These are phyloP conservation scores for Pseudogymnoascus pannorum DNA, from an alignment of 2,329 filamentous ascomycete genomes.

Conservation along the genomic window DNA sequence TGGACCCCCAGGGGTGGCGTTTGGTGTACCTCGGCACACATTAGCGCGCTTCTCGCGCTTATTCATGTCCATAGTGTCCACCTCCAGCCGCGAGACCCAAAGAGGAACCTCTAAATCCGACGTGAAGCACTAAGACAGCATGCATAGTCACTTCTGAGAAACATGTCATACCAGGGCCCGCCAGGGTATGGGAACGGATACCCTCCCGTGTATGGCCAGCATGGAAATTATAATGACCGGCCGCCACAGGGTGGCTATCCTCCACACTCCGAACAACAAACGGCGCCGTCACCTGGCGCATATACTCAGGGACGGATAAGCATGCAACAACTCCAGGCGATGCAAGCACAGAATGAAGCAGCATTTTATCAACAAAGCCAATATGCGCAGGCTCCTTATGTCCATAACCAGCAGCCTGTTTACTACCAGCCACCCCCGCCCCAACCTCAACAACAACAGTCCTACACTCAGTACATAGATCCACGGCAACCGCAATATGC, in stretches of 20 bases:
- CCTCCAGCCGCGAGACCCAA: neutral
- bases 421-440: conserved; percentile 25
- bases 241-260: conserved; percentile 6
- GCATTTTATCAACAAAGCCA: conserved; percentile 12
- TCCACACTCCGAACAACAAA: conserved; percentile 11
- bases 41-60: neutral
- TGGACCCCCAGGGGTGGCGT: conserved; percentile 5
- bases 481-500: conserved; percentile 22
- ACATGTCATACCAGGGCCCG: conserved; percentile 25
- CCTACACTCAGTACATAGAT: conserved; percentile 27
- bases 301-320: conserved; percentile 14
- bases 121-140: neutral
- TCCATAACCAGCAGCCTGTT: conserved; percentile 23
- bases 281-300: conserved; percentile 9
- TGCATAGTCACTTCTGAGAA: conserved; percentile 7
- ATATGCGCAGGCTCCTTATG: conserved; percentile 22
- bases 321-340: conserved; percentile 16
- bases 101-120: conserved; percentile 1
- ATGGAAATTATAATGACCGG: conserved; percentile 1
- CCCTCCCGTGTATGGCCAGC: conserved; percentile 3
- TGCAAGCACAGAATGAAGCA: conserved; percentile 13
- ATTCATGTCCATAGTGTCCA: neutral
- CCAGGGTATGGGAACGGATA: conserved; percentile 20
- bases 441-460: conserved; percentile 29
- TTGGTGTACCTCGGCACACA: neutral